Evolutionary conservation across 108 stramenopile genomes (phyloP).

Genomic region (Chaetoceros muelleri): DNA sequence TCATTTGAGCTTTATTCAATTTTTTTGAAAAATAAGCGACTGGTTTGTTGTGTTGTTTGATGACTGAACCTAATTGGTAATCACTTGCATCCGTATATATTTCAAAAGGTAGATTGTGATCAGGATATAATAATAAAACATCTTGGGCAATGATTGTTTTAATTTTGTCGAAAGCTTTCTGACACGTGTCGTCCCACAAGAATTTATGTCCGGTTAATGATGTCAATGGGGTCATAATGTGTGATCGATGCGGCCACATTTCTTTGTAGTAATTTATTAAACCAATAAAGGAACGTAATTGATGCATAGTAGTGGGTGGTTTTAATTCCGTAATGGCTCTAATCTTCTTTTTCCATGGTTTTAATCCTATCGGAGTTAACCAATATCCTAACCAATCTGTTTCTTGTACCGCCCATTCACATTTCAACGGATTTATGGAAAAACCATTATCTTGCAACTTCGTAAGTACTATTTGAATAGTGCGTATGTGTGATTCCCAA

Average conservation of each 20-base stretch:
- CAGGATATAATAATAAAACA: constrained; percentile 5
- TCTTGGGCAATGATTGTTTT: constrained; percentile 10
- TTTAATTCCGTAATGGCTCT: constrained; percentile 22
- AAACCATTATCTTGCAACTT: constrained; percentile 20
- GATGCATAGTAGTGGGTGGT: constrained; percentile 9
- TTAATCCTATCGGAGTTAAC: constrained; percentile 32
- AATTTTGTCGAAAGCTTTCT: constrained; percentile 10
- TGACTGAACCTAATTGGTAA: constrained; percentile 13
- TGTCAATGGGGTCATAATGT: constrained; percentile 29
- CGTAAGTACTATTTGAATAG: constrained; percentile 2
- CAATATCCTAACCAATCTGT: no score
- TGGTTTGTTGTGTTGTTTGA: constrained; percentile 25
- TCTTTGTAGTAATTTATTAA: no score
- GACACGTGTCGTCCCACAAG: no score
- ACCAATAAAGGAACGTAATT: constrained; percentile 30
- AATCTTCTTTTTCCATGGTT: constrained; percentile 37
- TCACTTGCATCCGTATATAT: constrained; percentile 18
- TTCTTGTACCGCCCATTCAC: no score
- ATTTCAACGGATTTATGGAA: no score
- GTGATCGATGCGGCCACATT: constrained; percentile 26
- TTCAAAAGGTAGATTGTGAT: constrained; percentile 11
- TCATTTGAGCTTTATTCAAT: constrained; percentile 9
- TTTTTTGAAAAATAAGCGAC: constrained; percentile 9
- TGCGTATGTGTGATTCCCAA: constrained; percentile 10
- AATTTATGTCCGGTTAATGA: no score